Conservation (phyloP, 495 filamentous ascomycete genomes). For the Penicillium roqueforti region DNA sequence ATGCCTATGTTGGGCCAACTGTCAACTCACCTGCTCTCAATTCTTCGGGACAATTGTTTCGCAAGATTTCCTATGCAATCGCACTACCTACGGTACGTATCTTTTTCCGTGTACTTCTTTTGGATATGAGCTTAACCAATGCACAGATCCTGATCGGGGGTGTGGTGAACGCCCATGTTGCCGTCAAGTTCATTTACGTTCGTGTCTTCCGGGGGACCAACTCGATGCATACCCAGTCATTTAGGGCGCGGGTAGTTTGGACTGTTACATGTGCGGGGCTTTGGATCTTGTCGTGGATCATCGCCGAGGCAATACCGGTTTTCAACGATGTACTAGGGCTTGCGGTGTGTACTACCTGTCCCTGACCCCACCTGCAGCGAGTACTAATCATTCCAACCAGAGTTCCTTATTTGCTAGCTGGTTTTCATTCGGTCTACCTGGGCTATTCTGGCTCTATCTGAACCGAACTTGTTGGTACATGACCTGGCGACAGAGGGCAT, state of each 20-base stretch:
- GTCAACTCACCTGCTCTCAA: slow-evolving; percentile 65
- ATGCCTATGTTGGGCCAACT: slow-evolving; percentile 59
- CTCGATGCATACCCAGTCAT: slow-evolving; percentile 48
- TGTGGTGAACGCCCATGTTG: slow-evolving; percentile 60
- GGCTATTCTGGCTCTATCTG: slow-evolving; percentile 33
- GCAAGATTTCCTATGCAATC: slow-evolving; percentile 66
- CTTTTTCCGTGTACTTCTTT: slow-evolving; percentile 48
- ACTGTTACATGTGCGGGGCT: slow-evolving; percentile 45
- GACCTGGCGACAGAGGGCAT: slow-evolving; percentile 16
- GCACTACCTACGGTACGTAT: slow-evolving; percentile 58
- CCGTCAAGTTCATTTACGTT: slow-evolving; percentile 56
- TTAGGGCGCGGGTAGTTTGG: slow-evolving; percentile 44
- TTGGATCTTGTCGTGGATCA: slow-evolving; percentile 58
- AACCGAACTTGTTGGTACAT: slow-evolving; percentile 24
- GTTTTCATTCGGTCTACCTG: slow-evolving; percentile 29
- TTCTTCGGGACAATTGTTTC: slow-evolving; percentile 51
- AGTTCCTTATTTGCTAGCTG: slow-evolving; percentile 27
- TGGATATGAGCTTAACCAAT: slow-evolving; percentile 56
- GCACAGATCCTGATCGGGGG: slow-evolving; percentile 42
- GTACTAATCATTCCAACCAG: slow-evolving; percentile 9
- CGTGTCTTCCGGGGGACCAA: slow-evolving; percentile 46
- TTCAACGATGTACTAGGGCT: slow-evolving; percentile 57
- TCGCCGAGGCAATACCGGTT: slow-evolving; percentile 62
- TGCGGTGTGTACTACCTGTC: slow-evolving; percentile 21
- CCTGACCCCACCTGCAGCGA: too few relatives aligned